These are phyloP conservation scores for Vaccinium myrtillus DNA, from an alignment of 148 eudicot genomes.

Conservation along the genomic window DNA sequence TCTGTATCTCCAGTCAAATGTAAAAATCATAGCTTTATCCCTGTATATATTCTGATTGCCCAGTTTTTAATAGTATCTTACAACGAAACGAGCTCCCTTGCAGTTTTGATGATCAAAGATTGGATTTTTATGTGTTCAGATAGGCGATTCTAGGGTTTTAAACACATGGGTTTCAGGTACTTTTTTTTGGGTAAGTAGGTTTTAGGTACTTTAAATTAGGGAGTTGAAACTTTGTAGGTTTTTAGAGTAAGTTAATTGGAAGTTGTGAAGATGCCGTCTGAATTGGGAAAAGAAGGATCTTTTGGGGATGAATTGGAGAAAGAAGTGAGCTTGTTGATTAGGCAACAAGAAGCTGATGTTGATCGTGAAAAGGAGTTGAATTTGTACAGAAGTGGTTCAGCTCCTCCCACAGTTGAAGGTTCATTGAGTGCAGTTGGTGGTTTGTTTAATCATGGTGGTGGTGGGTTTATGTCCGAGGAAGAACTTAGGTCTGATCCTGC, in stretches of 20 bases:
- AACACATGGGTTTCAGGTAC: constrained; percentile 11
- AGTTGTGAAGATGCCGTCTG: constrained; percentile 32
- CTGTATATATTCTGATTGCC: neutral
- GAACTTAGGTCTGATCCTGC: constrained; percentile 97
- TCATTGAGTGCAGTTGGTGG: constrained; percentile 89
- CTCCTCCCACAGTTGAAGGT: constrained; percentile 98
- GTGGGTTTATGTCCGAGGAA: constrained; percentile 62
- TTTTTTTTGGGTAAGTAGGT: constrained; percentile 13
- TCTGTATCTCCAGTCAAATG: neutral
- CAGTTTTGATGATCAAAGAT: constrained; percentile 25
- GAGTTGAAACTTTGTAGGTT: constrained; percentile 28
- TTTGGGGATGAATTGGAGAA: constrained; percentile 84
- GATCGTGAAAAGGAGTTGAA: constrained; percentile 80
- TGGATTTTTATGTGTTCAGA: constrained; percentile 23
- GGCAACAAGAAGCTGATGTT: constrained; percentile 61
- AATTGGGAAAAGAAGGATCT: constrained; percentile 66
- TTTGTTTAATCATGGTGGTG: constrained; percentile 31
- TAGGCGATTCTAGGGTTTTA: constrained; percentile 1
- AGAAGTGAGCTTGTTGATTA: constrained; percentile 71
- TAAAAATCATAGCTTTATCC: neutral
- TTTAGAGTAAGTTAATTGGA: constrained; percentile 29
- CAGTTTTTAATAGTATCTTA: neutral
- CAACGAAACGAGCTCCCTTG: neutral
- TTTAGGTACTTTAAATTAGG: constrained; percentile 12
- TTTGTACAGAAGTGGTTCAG: constrained; percentile 90